These are phyloP conservation scores for Pholiota molesta DNA, from an alignment of 768 basidiomycete species.

Conservation along the genomic window DNA sequence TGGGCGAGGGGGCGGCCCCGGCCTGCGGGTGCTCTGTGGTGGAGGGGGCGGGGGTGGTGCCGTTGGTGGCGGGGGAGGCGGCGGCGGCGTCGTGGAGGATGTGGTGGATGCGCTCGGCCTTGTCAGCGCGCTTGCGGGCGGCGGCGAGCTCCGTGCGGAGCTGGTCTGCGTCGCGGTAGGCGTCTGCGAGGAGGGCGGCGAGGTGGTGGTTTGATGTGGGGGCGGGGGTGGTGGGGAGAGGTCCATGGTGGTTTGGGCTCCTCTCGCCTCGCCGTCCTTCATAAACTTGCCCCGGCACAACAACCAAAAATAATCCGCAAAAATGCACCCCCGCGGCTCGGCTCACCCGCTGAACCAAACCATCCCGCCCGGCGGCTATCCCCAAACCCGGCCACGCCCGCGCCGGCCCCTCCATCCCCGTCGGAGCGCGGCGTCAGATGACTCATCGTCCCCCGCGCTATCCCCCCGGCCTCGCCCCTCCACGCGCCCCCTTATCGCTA, in stretches of 20 bases:
- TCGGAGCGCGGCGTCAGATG: neutral
- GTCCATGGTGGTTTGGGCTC: neutral
- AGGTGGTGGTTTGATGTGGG: slow-evolving; percentile 41
- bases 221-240: neutral
- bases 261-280: neutral
- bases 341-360: neutral
- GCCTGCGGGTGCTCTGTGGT: slow-evolving; percentile 24
- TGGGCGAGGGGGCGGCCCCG: neutral
- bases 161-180: slow-evolving; percentile 54
- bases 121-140: slow-evolving; percentile 49
- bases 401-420: neutral
- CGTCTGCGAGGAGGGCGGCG: slow-evolving; percentile 56
- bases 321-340: too few relatives aligned
- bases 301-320: neutral
- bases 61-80: neutral
- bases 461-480: neutral
- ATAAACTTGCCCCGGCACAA: neutral
- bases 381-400: too few relatives aligned
- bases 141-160: slow-evolving; percentile 52
- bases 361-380: neutral
- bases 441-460: neutral
- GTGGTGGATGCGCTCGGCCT: slow-evolving; percentile 47
- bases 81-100: slow-evolving; percentile 21
- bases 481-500: neutral
- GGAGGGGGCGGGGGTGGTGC: slow-evolving; percentile 2